A percentile compares a stretch with the other conserved stretches of the same genome.
These are phyloP conservation scores for Phialemonium atrogriseum DNA, from an alignment of 2,329 filamentous ascomycete genomes.

Conservation along the genomic window DNA sequence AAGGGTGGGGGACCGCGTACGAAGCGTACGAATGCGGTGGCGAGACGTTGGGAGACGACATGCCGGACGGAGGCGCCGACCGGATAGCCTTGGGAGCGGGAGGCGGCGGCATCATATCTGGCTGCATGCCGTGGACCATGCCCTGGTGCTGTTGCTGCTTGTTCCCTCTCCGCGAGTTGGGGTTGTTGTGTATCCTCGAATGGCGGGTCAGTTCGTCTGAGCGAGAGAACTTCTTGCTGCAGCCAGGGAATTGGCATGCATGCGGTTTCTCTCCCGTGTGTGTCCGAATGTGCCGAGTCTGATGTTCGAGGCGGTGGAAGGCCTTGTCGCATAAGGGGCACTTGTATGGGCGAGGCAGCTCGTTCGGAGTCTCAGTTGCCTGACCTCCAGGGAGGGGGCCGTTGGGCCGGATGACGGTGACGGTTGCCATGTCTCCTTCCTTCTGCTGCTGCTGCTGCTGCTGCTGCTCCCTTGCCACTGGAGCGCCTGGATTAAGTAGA, in stretches of 20 bases:
- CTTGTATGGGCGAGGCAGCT: conserved; percentile 94
- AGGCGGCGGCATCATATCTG: conserved; percentile 70
- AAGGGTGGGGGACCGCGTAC: conserved; percentile 46
- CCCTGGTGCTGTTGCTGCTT: conserved; percentile 55
- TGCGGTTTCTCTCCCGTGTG: conserved; percentile 98
- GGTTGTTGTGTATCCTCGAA: conserved; percentile 98
- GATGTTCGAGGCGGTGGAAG: conserved; percentile 95
- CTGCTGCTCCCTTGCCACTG: conserved; percentile 9
- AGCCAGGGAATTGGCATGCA: conserved; percentile 88
- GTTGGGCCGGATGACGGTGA: conserved; percentile 52
- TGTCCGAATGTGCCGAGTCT: conserved; percentile 83
- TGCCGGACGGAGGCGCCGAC: conserved; percentile 77
- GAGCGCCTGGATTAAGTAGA: conserved; percentile 58
- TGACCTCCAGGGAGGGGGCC: conserved; percentile 56
- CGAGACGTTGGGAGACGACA: conserved; percentile 91
- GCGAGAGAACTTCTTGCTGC: conserved; percentile 93
- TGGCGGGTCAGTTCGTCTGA: conserved; percentile 95
- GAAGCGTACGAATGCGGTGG: conserved; percentile 82
- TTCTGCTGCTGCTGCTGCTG: conserved; percentile 18
- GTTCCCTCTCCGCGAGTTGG: conserved; percentile 89
- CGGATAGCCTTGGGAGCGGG: conserved; percentile 70
- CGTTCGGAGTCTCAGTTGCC: conserved; percentile 48
- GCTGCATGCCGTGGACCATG: conserved; percentile 37
- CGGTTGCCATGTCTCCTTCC: conserved; percentile 29
- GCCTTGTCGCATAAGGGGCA: conserved; percentile 97